These are phyloP conservation scores for Cutaneotrichosporon sp. DNA, from an alignment of 1,284 basidiomycete species.

Conservation along the genomic window DNA sequence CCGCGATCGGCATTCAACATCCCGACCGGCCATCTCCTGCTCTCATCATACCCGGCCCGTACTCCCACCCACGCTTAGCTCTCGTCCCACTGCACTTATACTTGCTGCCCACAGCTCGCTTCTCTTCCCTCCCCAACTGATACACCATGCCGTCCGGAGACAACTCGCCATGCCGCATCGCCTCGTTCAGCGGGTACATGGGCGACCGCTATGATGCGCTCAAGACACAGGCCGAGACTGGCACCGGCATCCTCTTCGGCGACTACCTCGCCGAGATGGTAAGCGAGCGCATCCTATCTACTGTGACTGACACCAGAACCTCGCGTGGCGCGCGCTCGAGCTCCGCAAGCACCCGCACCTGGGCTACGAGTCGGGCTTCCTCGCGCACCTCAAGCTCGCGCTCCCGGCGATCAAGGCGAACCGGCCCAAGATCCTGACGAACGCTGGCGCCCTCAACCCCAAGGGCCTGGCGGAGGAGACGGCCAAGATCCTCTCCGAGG, in stretches of 20 bases:
- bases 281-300: background rate
- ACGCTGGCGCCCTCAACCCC: constrained; percentile 31
- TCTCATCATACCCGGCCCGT: background rate
- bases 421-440: constrained; percentile 26
- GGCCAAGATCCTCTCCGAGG: constrained; percentile 13
- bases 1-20: constrained; percentile 6
- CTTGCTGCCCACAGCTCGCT: background rate
- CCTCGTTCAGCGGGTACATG: constrained; percentile 22
- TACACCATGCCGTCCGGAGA: constrained; percentile 6
- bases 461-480: constrained; percentile 20
- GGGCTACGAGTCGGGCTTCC: constrained; percentile 29
- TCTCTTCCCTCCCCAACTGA: too few relatives aligned
- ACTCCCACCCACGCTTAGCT: background rate
- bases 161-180: constrained; percentile 18
- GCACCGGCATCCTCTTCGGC: constrained; percentile 21
- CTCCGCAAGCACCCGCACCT: constrained; percentile 18
- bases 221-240: constrained; percentile 19
- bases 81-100: background rate
- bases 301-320: constrained; percentile 18
- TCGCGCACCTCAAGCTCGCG: constrained; percentile 20
- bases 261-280: constrained; percentile 29
- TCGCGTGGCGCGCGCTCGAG: constrained; percentile 26
- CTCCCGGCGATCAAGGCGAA: constrained; percentile 20
- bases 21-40: background rate
- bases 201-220: constrained; percentile 18